Base-by-base conservation (phyloP, 2,329 filamentous ascomycete species). In the Cladosporium halotolerans region DNA sequence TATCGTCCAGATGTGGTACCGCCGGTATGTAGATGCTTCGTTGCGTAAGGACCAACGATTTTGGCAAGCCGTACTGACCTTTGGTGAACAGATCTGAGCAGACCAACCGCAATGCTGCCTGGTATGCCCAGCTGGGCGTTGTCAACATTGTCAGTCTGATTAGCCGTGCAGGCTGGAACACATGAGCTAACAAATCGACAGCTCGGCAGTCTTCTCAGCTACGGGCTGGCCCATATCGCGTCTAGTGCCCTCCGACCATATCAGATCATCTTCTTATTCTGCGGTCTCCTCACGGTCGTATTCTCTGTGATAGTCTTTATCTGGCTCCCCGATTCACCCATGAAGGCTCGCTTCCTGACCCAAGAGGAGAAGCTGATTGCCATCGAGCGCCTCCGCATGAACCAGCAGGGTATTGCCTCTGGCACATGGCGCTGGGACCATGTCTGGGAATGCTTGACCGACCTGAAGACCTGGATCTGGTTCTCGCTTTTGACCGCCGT, bases 251-350 rank as follows among this genome's bases (percentile, higher is more conserved):
- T 66, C 2, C 52, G 55, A 14, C 57, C 48, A 3, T 43, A 54
- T 16, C 52, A 58, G 49, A 60, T 62, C 32, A 61, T 66, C 45
- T 65, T 66, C 55, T 55, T 66, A 6, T 62, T 66, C 55, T 62
- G 58, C 39, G 55, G 57, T 31, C 31, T 44, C 4, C 11, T 81
- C 46, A 81, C 78, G 0, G 73, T 82, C 5, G 66, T 73, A 1
- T 79, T 78, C 55, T 73, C 78, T 1, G 59, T 72, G 0, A 61
- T 77, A 10, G 76, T 85, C 4, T 73, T 80, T 64, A 66, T 77
- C 14, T 76, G 78, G 48, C 82, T 86, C 74, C 84, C 84, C 0
- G 83, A 86, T 59, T 83, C 80, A 0, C 83, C 83, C 0, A 76
- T 83, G 61, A 74, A 79, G 18, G 76, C 81, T 1, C 79, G 76